phyloP scores from a whole-genome alignment of 106 monocot genomes.

The Apostasia ramifera region DNA sequence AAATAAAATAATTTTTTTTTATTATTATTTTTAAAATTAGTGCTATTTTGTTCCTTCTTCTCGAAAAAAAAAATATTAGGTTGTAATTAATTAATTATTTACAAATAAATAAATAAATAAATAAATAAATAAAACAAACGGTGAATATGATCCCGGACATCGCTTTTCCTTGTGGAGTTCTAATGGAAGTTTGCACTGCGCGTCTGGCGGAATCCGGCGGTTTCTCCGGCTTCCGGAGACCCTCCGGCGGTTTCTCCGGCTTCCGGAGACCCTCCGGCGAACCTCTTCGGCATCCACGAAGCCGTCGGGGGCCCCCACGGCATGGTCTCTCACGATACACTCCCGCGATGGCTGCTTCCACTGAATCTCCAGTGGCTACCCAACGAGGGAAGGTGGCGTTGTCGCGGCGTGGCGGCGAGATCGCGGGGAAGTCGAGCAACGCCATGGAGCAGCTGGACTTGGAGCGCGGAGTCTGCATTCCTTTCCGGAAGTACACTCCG shows the following conservation, averaged over 20 bases:
- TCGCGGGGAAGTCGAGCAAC: slow-evolving; percentile 14
- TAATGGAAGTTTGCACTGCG: background rate
- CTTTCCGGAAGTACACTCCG: slow-evolving; percentile 87
- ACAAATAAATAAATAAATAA: no score
- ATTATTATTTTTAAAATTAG: no score
- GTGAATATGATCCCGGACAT: background rate
- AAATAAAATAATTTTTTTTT: no score
- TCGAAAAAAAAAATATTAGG: no score
- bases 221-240: no score
- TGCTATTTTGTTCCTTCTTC: no score
- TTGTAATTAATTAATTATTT: no score
- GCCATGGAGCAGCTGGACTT: slow-evolving; percentile 96
- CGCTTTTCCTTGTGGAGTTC: background rate
- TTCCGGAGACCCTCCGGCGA: background rate
- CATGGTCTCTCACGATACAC: background rate
- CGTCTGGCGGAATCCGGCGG: background rate
- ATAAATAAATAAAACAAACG: no score
- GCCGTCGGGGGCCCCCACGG: background rate
- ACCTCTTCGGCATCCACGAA: background rate
- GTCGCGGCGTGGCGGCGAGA: background rate
- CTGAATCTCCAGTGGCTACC: background rate
- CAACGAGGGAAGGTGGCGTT: background rate
- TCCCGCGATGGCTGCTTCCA: slow-evolving; percentile 1
- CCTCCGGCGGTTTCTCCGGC: background rate
- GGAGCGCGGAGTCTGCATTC: slow-evolving; percentile 94